These are phyloP conservation scores for Suillus lakei DNA, from an alignment of 768 basidiomycete species.

Conservation along the genomic window DNA sequence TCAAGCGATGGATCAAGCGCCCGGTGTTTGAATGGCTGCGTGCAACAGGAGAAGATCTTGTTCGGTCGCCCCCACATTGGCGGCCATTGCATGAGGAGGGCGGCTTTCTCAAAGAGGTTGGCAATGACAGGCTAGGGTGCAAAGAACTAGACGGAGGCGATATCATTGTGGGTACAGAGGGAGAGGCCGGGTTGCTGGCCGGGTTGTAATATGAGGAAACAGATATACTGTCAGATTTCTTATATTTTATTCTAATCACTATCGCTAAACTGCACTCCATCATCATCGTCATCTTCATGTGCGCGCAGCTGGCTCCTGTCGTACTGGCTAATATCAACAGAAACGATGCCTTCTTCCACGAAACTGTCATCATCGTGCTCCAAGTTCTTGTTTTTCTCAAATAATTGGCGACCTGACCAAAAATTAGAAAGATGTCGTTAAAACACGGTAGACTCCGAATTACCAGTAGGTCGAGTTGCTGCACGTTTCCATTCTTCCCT, in stretches of 20 bases:
- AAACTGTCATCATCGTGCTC: conserved; percentile 76
- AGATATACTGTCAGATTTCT: conserved; percentile 16
- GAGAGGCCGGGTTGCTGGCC: conserved; percentile 59
- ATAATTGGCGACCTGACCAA: conserved; percentile 84
- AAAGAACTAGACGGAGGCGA: conserved; percentile 59
- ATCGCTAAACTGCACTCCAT: conserved; percentile 78
- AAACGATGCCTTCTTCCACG: conserved; percentile 84
- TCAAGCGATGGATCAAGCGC: conserved; percentile 65
- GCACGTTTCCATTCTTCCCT: conserved; percentile 81
- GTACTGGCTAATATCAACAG: conserved; percentile 90
- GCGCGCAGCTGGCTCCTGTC: conserved; percentile 61
- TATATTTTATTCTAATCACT: conserved; percentile 62
- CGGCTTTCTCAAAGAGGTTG: conserved; percentile 66
- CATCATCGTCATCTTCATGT: conserved; percentile 59
- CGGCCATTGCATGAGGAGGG: conserved; percentile 51
- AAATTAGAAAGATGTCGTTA: conserved; percentile 11
- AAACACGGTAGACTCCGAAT: conserved; percentile 20
- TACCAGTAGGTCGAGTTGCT: conserved; percentile 70
- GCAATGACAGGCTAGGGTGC: conserved; percentile 59
- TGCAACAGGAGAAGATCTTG: conserved; percentile 57
- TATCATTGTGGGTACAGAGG: conserved; percentile 56
- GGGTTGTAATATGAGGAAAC: conserved; percentile 50
- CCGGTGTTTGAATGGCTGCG: conserved; percentile 77
- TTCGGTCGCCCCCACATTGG: conserved; percentile 37
- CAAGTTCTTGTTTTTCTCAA: conserved; percentile 80